Evolutionary conservation across 2,329 filamentous ascomycete species (phyloP).

Genomic region (Didymella glomerata): DNA sequence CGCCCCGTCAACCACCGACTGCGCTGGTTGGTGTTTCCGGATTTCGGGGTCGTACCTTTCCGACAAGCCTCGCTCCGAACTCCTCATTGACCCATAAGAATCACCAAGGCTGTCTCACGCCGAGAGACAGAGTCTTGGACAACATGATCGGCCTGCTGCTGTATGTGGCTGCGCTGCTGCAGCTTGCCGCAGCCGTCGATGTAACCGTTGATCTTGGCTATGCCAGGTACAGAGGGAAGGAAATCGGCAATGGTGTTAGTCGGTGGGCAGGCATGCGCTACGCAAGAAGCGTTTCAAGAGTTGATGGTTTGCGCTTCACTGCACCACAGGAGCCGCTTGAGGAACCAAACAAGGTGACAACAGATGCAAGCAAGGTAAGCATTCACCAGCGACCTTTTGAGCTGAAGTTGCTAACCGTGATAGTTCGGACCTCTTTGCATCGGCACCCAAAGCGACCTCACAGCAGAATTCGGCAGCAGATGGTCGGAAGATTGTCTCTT

Average conservation of each 20-base stretch:
- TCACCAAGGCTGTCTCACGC: slow-evolving; percentile 1
- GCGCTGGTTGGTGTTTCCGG: slow-evolving; percentile 4
- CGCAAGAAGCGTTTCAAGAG: slow-evolving; percentile 56
- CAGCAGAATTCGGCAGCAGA: slow-evolving; percentile 37
- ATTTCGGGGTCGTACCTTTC: neutral
- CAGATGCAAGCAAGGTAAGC: slow-evolving; percentile 29
- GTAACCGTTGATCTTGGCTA: slow-evolving; percentile 70
- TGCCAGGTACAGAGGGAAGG: slow-evolving; percentile 68
- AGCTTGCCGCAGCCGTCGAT: slow-evolving; percentile 46
- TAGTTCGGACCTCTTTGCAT: slow-evolving; percentile 50
- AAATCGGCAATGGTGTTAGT: slow-evolving; percentile 65
- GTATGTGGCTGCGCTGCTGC: slow-evolving; percentile 33
- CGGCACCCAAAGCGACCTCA: slow-evolving; percentile 35
- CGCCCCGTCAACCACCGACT: slow-evolving; percentile 2
- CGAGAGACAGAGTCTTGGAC: neutral
- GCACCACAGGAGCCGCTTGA: slow-evolving; percentile 69
- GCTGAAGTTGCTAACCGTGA: neutral
- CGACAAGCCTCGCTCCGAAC: neutral
- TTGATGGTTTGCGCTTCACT: slow-evolving; percentile 63
- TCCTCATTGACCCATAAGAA: neutral
- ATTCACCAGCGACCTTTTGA: neutral
- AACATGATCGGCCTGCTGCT: slow-evolving; percentile 37
- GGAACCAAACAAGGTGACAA: slow-evolving; percentile 61
- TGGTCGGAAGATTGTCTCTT: slow-evolving; percentile 53
- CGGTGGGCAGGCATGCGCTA: slow-evolving; percentile 80